These are phyloP conservation scores for Saccharum hybrid DNA, from an alignment of 202 grass and related monocot species.

Conservation along the genomic window DNA sequence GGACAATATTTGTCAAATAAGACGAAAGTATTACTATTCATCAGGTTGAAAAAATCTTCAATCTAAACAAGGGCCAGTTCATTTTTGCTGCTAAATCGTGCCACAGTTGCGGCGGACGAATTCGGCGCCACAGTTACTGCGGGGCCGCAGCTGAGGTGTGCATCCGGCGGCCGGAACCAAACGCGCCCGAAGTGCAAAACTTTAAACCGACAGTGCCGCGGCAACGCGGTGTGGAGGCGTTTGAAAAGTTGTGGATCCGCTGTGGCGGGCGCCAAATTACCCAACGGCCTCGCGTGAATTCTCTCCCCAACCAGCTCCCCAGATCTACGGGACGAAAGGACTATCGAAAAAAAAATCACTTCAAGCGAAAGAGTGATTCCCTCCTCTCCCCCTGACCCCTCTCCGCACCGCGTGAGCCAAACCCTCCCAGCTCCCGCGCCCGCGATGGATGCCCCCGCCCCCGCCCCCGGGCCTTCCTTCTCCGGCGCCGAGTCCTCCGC, in stretches of 20 bases:
- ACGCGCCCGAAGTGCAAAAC: too few species aligned
- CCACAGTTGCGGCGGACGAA: too few species aligned
- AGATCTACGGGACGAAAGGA: constrained; percentile 35
- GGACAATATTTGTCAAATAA: too few species aligned
- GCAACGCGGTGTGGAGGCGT: constrained; percentile 17
- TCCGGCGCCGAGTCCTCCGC: constrained; percentile 11
- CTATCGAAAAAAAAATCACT: too few species aligned
- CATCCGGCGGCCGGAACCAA: too few species aligned
- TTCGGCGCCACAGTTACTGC: too few species aligned
- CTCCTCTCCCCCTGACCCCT: not conserved
- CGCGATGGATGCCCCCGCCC: constrained; percentile 21
- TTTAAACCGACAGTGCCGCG: constrained; percentile 29
- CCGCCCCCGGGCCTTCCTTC: constrained; percentile 11
- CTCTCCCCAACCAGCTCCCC: not conserved
- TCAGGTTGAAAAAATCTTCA: too few species aligned
- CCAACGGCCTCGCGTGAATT: constrained; percentile 53
- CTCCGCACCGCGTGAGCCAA: not conserved
- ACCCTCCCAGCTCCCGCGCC: not conserved
- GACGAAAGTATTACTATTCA: too few species aligned
- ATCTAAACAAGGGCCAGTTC: too few species aligned
- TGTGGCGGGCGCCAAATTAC: constrained; percentile 38
- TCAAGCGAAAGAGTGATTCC: not conserved
- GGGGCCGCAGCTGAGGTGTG: too few species aligned
- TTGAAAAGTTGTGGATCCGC: constrained; percentile 38
- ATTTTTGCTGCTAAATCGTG: too few species aligned